Conservation (phyloP, 129 eudicot species). For the Solidago caesia region DNA sequence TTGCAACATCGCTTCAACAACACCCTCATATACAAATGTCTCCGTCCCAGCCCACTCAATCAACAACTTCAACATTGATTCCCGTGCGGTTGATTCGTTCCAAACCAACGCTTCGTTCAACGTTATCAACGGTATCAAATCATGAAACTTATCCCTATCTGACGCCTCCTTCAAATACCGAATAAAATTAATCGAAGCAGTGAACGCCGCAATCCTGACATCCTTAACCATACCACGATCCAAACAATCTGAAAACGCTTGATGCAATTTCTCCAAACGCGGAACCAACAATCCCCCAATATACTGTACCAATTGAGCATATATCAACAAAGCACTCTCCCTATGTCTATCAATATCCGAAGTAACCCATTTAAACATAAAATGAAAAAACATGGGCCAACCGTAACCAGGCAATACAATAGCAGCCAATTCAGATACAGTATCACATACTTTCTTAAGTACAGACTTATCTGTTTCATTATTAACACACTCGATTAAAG, state of each 20-base stretch:
- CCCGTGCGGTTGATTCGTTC: constrained; percentile 83
- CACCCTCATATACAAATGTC: constrained; percentile 81
- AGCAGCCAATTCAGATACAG: constrained; percentile 82
- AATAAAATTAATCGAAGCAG: constrained; percentile 71
- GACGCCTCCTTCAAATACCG: constrained; percentile 67
- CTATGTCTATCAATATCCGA: no score
- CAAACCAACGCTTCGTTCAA: constrained; percentile 72
- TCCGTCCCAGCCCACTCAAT: constrained; percentile 93
- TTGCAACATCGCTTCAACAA: background rate
- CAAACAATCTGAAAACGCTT: constrained; percentile 55
- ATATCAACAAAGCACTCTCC: constrained; percentile 75
- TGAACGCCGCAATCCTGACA: constrained; percentile 74
- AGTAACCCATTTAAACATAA: constrained; percentile 83
- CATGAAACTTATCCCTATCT: constrained; percentile 80
- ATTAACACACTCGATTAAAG: constrained; percentile 39
- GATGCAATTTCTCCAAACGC: constrained; percentile 58
- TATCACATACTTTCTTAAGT: constrained; percentile 74
- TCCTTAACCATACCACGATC: constrained; percentile 48
- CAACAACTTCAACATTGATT: constrained; percentile 62
- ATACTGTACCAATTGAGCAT: constrained; percentile 75
- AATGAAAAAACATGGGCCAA: constrained; percentile 90
- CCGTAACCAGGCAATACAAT: no score
- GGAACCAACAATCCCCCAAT: constrained; percentile 67
- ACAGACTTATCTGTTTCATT: constrained; percentile 53
- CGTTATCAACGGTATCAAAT: constrained; percentile 78